Evolutionary conservation across 2,329 filamentous ascomycete genomes (phyloP).

Genomic region (Ceratocystiopsis brevicomis): DNA sequence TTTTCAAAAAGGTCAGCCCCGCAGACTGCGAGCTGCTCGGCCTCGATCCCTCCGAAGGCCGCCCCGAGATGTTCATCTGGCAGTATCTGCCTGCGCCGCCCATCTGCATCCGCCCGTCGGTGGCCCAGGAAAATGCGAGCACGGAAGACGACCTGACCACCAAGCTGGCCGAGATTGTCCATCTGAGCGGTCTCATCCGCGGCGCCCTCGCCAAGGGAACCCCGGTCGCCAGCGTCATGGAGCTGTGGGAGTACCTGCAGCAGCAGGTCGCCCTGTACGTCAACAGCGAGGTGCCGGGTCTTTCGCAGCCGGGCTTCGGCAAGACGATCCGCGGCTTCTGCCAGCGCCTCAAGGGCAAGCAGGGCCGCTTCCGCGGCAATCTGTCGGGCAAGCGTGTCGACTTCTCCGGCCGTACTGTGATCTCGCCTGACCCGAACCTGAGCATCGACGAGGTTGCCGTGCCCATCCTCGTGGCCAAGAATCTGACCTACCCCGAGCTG

Average conservation of each 20-base stretch:
- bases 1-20: constrained; percentile 74
- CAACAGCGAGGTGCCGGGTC: constrained; percentile 84
- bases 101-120: constrained; percentile 83
- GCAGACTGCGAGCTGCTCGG: constrained; percentile 83
- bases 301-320: constrained; percentile 73
- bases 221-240: constrained; percentile 76
- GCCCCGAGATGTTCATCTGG: constrained; percentile 96
- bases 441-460: constrained; percentile 88
- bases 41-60: constrained; percentile 66
- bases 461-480: constrained; percentile 80
- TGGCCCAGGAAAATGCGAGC: constrained; percentile 79
- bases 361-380: constrained; percentile 92
- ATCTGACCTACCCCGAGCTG: constrained; percentile 84
- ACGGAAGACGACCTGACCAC: constrained; percentile 95
- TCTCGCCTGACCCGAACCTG: constrained; percentile 89
- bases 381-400: constrained; percentile 96
- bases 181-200: constrained; percentile 73
- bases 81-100: constrained; percentile 88
- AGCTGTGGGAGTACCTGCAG: constrained; percentile 95
- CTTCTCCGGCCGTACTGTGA: constrained; percentile 93
- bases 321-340: constrained; percentile 88
- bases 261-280: constrained; percentile 95
- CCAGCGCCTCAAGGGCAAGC: constrained; percentile 89
- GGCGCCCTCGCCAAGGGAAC: constrained; percentile 69
- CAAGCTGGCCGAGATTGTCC: constrained; percentile 90